Base-by-base conservation (phyloP, 2,329 filamentous ascomycete genomes). In the Pestalotiopsis sp. region DNA sequence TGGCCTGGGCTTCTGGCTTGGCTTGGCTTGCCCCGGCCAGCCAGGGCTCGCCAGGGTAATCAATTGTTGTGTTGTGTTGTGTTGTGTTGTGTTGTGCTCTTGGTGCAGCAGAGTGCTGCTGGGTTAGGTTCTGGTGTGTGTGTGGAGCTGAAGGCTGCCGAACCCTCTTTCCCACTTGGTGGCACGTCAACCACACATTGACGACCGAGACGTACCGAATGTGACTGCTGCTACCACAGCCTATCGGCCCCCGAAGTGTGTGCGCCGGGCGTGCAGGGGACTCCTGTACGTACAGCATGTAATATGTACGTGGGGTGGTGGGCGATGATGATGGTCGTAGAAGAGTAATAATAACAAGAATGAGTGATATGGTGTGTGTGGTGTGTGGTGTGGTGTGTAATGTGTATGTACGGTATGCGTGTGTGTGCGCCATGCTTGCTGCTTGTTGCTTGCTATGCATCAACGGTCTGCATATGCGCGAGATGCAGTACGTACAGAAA, bases 401-500 rank as follows among this genome's bases (percentile, higher is more conserved):
- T 31, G 27, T 31, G 27, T 31, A 7, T 31, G 6, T 7, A 31
- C 6, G 27, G 27, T 31, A 31, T 31, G 59, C 17, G 31, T 23
- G 20, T 58, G 58, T 61, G 17, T 27, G 59, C 6, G 12, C 11
- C 14, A 61, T 61, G 59, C 25, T 36, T 38, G 45, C 59, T 20
- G 14, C 31, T n/a, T 14, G 45, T 9, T 20, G 20, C 20, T 23
- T 12, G 45, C 72, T 45, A 68, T 70, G 71, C 72, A 73, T 71
- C 73, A 75, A 74, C 75, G 72, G 72, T 71, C 71, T 77, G 74
- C 74, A 76, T 76, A 79, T 78, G 77, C 75, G 76, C 71, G 77
- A 76, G 76, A 77, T 77, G 76, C 74, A 76, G 74, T 52, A 52
- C 45, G 20, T 38, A 66, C 64, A 66, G 56, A 66, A 66, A 64